These are phyloP conservation scores for Aspergillus fischeri DNA, from an alignment of 2,329 filamentous ascomycete species.

Conservation along the genomic window DNA sequence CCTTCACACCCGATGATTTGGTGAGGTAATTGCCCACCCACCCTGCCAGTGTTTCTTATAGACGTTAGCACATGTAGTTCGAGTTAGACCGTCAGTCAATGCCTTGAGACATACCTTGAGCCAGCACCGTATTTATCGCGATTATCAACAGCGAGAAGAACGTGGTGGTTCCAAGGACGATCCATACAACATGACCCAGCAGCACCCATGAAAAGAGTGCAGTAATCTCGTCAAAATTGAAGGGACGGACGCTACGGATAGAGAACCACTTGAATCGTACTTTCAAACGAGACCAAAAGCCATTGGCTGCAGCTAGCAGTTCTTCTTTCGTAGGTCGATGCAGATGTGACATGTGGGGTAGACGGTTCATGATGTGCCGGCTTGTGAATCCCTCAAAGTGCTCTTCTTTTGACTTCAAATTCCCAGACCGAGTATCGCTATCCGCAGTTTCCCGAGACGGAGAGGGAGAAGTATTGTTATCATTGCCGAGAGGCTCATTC, in stretches of 20 bases:
- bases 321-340: slow-evolving; percentile 91
- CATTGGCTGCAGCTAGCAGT: slow-evolving; percentile 81
- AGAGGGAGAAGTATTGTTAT: slow-evolving; percentile 12
- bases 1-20: slow-evolving; percentile 83
- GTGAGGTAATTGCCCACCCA: slow-evolving; percentile 96
- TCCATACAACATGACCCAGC: slow-evolving; percentile 88
- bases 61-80: slow-evolving; percentile 18
- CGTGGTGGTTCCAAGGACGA: slow-evolving; percentile 93
- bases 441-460: slow-evolving; percentile 3
- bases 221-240: slow-evolving; percentile 94
- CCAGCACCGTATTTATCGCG: slow-evolving; percentile 91
- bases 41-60: slow-evolving; percentile 76
- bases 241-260: slow-evolving; percentile 87
- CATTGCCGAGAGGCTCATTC: slow-evolving; percentile 12
- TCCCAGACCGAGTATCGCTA: slow-evolving; percentile 6
- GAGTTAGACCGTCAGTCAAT: slow-evolving; percentile 5
- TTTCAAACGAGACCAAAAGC: slow-evolving; percentile 84
- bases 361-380: slow-evolving; percentile 52
- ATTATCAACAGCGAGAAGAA: slow-evolving; percentile 92
- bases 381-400: slow-evolving; percentile 17
- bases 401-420: slow-evolving; percentile 23
- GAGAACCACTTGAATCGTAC: slow-evolving; percentile 98
- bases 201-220: slow-evolving; percentile 95
- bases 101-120: slow-evolving; percentile 63
- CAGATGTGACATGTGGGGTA: slow-evolving; percentile 68